Percentiles rank a stretch among this genome's conserved stretches.
These are phyloP conservation scores for Blastobotrys raffinosifermentans DNA, from an alignment of 1,139 yeast genomes.

Conservation along the genomic window DNA sequence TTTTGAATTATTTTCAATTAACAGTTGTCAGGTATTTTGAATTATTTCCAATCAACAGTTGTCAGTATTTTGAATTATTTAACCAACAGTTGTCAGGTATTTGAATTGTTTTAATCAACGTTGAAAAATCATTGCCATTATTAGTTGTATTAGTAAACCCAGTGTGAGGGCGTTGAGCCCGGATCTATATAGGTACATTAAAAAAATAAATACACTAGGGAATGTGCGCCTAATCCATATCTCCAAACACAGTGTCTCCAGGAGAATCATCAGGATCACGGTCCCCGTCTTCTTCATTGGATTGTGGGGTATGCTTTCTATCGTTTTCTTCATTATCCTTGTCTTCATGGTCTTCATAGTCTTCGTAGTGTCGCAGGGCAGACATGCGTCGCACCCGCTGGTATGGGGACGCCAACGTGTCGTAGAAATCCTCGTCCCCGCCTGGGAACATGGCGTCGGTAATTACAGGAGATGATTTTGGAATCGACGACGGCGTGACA, in stretches of 20 bases:
- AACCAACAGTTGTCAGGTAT: no score
- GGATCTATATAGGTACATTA: no score
- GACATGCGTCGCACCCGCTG: conserved; percentile 21
- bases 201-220: no score
- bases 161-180: no score
- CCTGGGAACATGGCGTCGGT: conserved; percentile 18
- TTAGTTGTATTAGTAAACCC: no score
- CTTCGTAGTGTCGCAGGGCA: conserved; percentile 17
- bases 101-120: no score
- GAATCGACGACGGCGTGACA: conserved; percentile 12
- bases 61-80: no score
- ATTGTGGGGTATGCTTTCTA: conserved; percentile 9
- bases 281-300: conserved; percentile 9
- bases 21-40: no score
- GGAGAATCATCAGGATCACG: background rate
- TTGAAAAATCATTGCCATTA: no score
- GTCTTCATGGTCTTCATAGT: conserved; percentile 15
- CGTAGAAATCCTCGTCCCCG: conserved; percentile 18
- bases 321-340: conserved; percentile 11
- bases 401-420: conserved; percentile 20
- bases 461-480: conserved; percentile 16
- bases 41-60: no score
- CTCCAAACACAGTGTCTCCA: conserved; percentile 22
- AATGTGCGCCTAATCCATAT: conserved; percentile 26
- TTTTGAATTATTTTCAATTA: no score